Evolutionary conservation across 2,329 filamentous ascomycete species (phyloP).

Genomic region (Akanthomyces lecanii): DNA sequence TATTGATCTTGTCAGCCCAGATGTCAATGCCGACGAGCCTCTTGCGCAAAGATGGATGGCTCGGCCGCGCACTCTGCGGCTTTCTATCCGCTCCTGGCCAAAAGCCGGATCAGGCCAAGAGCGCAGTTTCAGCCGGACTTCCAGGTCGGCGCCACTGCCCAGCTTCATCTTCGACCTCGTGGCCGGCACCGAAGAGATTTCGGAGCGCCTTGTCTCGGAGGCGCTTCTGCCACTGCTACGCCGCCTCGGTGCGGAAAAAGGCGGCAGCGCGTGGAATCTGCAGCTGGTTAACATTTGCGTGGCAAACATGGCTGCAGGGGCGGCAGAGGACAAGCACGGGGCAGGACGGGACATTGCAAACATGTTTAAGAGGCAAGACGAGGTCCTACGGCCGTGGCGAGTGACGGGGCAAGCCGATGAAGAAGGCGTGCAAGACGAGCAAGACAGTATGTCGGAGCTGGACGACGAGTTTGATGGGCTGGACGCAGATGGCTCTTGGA

Average conservation of each 20-base stretch:
- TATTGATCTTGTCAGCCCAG: conserved; percentile 62
- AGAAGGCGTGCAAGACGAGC: conserved; percentile 20
- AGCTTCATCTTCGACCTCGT: conserved; percentile 65
- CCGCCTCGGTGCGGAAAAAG: conserved; percentile 53
- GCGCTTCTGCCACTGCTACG: conserved; percentile 67
- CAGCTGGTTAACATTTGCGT: conserved; percentile 83
- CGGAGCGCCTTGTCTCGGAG: conserved; percentile 66
- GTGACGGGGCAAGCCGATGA: conserved; percentile 35
- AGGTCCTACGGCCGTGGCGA: conserved; percentile 63
- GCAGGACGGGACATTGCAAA: conserved; percentile 71
- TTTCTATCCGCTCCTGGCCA: conserved; percentile 66
- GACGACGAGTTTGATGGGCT: conserved; percentile 16
- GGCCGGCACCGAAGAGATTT: conserved; percentile 54
- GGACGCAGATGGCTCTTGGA: conserved; percentile 24
- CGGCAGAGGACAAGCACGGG: conserved; percentile 45
- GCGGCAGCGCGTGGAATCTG: conserved; percentile 64
- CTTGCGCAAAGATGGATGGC: conserved; percentile 62
- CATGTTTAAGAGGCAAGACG: conserved; percentile 78
- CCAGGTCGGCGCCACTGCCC: conserved; percentile 70
- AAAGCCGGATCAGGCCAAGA: conserved; percentile 39
- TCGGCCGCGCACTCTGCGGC: conserved; percentile 72
- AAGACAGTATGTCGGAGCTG: conserved; percentile 19
- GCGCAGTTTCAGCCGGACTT: conserved; percentile 65
- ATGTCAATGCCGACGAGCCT: conserved; percentile 32
- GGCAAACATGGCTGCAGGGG: conserved; percentile 70